Evolutionary conservation across 352 stramenopile species (phyloP).

Genomic region (Pythium utonaiense): DNA sequence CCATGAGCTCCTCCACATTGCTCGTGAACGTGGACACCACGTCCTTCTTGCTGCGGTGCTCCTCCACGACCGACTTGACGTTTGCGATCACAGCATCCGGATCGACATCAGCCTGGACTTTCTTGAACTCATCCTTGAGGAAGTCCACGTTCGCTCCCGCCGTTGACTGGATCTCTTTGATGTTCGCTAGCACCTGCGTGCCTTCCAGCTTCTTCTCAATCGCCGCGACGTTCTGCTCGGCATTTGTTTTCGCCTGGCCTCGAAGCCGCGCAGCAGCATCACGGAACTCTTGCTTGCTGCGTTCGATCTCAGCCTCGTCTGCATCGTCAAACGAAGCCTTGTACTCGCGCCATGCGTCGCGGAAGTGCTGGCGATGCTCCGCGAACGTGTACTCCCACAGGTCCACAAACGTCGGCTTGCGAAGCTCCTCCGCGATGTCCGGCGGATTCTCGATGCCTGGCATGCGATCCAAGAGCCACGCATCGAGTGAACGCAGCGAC

Average conservation of each 20-base stretch:
- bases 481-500: slow-evolving; percentile 43
- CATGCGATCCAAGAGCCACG: slow-evolving; percentile 53
- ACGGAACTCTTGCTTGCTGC: slow-evolving; percentile 62
- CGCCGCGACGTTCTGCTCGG: slow-evolving; percentile 52
- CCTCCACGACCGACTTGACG: slow-evolving; percentile 51
- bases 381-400: slow-evolving; percentile 75
- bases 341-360: slow-evolving; percentile 75
- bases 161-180: slow-evolving; percentile 47
- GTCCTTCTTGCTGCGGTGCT: slow-evolving; percentile 66
- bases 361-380: slow-evolving; percentile 59
- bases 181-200: slow-evolving; percentile 54
- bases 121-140: slow-evolving; percentile 45
- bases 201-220: slow-evolving; percentile 65
- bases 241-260: slow-evolving; percentile 52
- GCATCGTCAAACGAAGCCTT: slow-evolving; percentile 50
- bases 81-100: slow-evolving; percentile 53
- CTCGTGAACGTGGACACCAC: slow-evolving; percentile 60
- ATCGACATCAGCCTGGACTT: slow-evolving; percentile 60
- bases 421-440: slow-evolving; percentile 42
- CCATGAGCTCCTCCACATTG: slow-evolving; percentile 67
- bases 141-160: slow-evolving; percentile 52
- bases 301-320: slow-evolving; percentile 55
- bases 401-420: slow-evolving; percentile 54
- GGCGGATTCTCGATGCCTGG: slow-evolving; percentile 69
- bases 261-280: slow-evolving; percentile 40